Percentiles rank a stretch among this genome's conserved stretches.
Evolutionary conservation across 257 asterid species (phyloP).

Genomic region (Vinca minor): DNA sequence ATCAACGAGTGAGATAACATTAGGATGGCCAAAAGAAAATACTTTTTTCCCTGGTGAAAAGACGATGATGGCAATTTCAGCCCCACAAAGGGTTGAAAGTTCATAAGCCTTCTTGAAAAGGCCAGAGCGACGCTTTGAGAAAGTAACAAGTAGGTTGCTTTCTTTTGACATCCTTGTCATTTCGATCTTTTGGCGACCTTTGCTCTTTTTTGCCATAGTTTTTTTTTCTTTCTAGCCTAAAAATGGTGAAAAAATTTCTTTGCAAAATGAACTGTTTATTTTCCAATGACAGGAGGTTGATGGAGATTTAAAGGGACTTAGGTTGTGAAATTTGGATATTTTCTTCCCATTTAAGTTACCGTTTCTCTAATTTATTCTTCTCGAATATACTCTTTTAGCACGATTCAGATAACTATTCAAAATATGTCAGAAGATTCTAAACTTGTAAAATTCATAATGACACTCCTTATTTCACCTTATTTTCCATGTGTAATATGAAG

Average conservation of each 20-base stretch:
- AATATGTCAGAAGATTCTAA: not conserved
- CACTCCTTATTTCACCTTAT: not conserved
- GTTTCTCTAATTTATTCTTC: not conserved
- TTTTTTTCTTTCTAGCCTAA: too few species aligned
- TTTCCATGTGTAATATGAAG: conserved; percentile 6
- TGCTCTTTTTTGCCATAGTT: conserved; percentile 30
- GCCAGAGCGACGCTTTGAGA: conserved; percentile 43
- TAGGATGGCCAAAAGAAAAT: conserved; percentile 39
- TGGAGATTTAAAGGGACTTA: conserved; percentile 3
- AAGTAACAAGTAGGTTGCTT: conserved; percentile 38
- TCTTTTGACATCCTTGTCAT: conserved; percentile 41
- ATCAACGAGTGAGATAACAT: conserved; percentile 26
- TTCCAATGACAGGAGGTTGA: not conserved
- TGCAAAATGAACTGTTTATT: not conserved
- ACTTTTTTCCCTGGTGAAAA: conserved; percentile 37
- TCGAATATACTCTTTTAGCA: not conserved
- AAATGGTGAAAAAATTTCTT: conserved; percentile 2
- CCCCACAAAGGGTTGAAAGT: conserved; percentile 31
- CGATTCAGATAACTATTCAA: too few species aligned
- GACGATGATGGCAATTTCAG: conserved; percentile 29
- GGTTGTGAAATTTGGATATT: conserved; percentile 7
- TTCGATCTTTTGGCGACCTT: conserved; percentile 40
- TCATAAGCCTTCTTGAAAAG: conserved; percentile 33
- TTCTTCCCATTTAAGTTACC: not conserved
- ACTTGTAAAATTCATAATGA: not conserved